These are phyloP conservation scores for Calonectria hongkongensis DNA, from an alignment of 2,329 filamentous ascomycete species.

Conservation along the genomic window DNA sequence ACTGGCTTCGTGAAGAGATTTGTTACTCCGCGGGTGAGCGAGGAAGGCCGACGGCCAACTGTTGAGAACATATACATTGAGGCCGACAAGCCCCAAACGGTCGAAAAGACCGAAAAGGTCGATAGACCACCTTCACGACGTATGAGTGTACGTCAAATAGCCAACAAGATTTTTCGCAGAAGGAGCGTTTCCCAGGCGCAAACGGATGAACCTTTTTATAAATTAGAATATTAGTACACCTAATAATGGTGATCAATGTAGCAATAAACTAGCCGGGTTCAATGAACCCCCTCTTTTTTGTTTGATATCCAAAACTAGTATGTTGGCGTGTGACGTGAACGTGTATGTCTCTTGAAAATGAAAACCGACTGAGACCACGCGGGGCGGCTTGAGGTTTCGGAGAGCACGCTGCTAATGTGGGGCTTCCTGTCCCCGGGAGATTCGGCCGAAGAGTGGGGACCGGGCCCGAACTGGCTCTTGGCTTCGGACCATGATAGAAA, in stretches of 20 bases:
- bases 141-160: slow-evolving; percentile 53
- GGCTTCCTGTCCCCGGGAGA: background rate
- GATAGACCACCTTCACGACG: slow-evolving; percentile 51
- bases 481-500: slow-evolving; percentile 5
- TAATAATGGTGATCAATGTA: slow-evolving; percentile 44
- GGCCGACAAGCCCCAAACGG: slow-evolving; percentile 45
- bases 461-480: slow-evolving; percentile 25
- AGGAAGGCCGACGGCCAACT: slow-evolving; percentile 50
- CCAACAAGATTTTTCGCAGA: slow-evolving; percentile 56
- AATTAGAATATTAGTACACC: slow-evolving; percentile 53
- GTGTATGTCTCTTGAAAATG: slow-evolving; percentile 12
- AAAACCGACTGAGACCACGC: background rate
- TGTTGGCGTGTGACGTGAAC: slow-evolving; percentile 22
- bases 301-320: slow-evolving; percentile 31
- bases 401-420: slow-evolving; percentile 13
- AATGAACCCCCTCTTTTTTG: slow-evolving; percentile 27
- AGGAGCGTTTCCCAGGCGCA: slow-evolving; percentile 54
- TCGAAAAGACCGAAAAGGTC: slow-evolving; percentile 44
- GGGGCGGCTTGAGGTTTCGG: slow-evolving; percentile 25
- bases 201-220: slow-evolving; percentile 51
- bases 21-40: slow-evolving; percentile 50
- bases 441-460: slow-evolving; percentile 31
- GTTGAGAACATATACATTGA: slow-evolving; percentile 47
- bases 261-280: slow-evolving; percentile 46
- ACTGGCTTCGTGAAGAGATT: slow-evolving; percentile 53